Evolutionary conservation across 164 flowering plant species (phyloP).

Genomic region (Euptelea pleiosperma): DNA sequence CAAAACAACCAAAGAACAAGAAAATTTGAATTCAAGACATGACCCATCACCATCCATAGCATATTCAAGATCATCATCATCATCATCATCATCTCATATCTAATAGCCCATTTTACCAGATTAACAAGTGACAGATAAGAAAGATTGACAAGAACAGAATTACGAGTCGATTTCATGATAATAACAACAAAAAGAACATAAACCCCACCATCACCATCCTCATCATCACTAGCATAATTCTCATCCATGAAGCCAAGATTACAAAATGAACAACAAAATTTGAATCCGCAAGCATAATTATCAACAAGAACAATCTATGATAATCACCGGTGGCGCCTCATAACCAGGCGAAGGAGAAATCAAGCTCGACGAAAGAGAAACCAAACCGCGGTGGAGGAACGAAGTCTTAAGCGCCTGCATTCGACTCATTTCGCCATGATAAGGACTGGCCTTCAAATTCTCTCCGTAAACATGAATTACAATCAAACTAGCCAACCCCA

Average conservation of each 20-base stretch:
- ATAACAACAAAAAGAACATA: too few relatives aligned
- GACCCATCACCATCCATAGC: too few relatives aligned
- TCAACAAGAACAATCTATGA: conserved; percentile 1
- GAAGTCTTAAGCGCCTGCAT: conserved; percentile 32
- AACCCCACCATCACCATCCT: too few relatives aligned
- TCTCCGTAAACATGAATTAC: conserved; percentile 24
- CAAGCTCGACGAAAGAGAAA: conserved; percentile 3
- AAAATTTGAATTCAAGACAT: too few relatives aligned
- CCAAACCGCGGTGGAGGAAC: conserved; percentile 13
- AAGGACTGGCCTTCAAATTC: conserved; percentile 5
- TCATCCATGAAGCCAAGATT: background rate
- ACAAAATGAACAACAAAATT: background rate
- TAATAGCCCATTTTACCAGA: too few relatives aligned
- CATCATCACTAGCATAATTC: too few relatives aligned
- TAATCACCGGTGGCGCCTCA: conserved; percentile 18
- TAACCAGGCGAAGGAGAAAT: conserved; percentile 11
- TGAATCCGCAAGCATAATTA: background rate
- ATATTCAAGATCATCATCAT: too few relatives aligned
- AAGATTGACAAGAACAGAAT: too few relatives aligned
- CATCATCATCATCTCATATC: too few relatives aligned
- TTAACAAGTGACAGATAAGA: too few relatives aligned
- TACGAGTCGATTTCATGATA: too few relatives aligned
- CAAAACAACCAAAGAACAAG: too few relatives aligned
- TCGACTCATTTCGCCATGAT: conserved; percentile 21
- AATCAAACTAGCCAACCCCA: conserved; percentile 18